A percentile compares a stretch with the other conserved stretches of the same genome.
These are phyloP conservation scores for Phytophthora litchii DNA, from an alignment of 352 stramenopile species.

Conservation along the genomic window DNA sequence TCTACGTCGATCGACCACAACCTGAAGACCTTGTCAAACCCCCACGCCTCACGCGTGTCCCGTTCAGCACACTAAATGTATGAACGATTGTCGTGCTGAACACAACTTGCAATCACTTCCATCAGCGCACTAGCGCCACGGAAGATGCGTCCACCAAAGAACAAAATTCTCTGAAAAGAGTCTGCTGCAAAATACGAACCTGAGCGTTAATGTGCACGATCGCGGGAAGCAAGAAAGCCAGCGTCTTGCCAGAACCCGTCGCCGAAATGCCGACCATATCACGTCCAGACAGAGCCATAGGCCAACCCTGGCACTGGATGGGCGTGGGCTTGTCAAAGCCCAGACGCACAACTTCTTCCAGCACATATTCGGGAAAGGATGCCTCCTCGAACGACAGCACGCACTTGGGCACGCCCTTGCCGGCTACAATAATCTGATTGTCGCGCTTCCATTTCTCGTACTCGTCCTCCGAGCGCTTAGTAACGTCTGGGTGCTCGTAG, in stretches of 20 bases:
- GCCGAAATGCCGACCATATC: constrained; percentile 99
- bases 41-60: constrained; percentile 22
- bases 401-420: constrained; percentile 97
- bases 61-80: constrained; percentile 23
- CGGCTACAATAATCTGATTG: constrained; percentile 95
- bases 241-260: constrained; percentile 97
- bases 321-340: constrained; percentile 96
- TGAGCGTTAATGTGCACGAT: constrained; percentile 99
- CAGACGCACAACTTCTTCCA: constrained; percentile 97
- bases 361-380: constrained; percentile 96
- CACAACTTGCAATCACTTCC: constrained; percentile 35
- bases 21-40: constrained; percentile 37
- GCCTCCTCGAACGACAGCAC: constrained; percentile 95
- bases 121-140: constrained; percentile 33
- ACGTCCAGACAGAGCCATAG: constrained; percentile 97
- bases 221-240: constrained; percentile 98
- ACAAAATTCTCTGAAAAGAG: constrained; percentile 22
- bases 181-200: constrained; percentile 83
- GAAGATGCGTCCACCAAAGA: constrained; percentile 25
- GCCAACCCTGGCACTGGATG: constrained; percentile 96
- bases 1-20: constrained; percentile 25
- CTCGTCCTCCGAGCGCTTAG: constrained; percentile 89
- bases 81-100: constrained; percentile 25
- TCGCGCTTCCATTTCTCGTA: constrained; percentile 92
- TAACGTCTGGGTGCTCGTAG: constrained; percentile 98